Evolutionary conservation across 2,329 filamentous ascomycete genomes (phyloP).

Genomic region (Colletotrichum ledebouriae): DNA sequence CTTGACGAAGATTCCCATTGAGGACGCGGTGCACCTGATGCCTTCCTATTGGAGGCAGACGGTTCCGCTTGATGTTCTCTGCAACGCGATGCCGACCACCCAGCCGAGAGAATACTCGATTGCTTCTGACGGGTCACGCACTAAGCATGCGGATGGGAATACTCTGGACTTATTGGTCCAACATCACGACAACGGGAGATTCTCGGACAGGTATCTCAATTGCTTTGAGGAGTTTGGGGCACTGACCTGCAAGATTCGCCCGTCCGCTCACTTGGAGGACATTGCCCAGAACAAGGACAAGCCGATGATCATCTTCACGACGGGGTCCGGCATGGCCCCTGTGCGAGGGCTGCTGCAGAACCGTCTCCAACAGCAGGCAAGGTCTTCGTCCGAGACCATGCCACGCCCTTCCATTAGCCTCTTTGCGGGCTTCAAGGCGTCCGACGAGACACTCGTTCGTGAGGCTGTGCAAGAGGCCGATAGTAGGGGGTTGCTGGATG

Average conservation of each 20-base stretch:
- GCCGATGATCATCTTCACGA: slow-evolving; percentile 39
- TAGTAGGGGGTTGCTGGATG: slow-evolving; percentile 31
- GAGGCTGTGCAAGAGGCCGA: slow-evolving; percentile 37
- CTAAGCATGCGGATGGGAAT: slow-evolving; percentile 13
- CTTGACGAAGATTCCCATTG: slow-evolving; percentile 28
- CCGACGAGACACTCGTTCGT: slow-evolving; percentile 32
- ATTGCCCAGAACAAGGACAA: slow-evolving; percentile 27
- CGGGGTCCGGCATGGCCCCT: slow-evolving; percentile 38
- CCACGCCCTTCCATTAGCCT: slow-evolving; percentile 29
- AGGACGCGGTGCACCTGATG: slow-evolving; percentile 28
- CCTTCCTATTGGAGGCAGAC: slow-evolving; percentile 28
- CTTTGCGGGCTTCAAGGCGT: slow-evolving; percentile 39
- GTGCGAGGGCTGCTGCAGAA: slow-evolving; percentile 36
- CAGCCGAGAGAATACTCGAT: slow-evolving; percentile 39
- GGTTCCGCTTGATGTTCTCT: slow-evolving; percentile 23
- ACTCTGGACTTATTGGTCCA: slow-evolving; percentile 34
- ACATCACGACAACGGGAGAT: slow-evolving; percentile 25
- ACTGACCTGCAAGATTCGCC: slow-evolving; percentile 38
- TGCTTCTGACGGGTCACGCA: slow-evolving; percentile 29
- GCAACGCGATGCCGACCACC: slow-evolving; percentile 30
- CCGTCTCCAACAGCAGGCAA: slow-evolving; percentile 8
- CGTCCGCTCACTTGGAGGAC: slow-evolving; percentile 21
- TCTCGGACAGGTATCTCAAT: slow-evolving; percentile 35
- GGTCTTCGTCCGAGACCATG: neutral
- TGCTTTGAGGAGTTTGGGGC: slow-evolving; percentile 31